phyloP scores from a whole-genome alignment of 1,284 basidiomycete species.

The Phellopilus nigrolimitatus region DNA sequence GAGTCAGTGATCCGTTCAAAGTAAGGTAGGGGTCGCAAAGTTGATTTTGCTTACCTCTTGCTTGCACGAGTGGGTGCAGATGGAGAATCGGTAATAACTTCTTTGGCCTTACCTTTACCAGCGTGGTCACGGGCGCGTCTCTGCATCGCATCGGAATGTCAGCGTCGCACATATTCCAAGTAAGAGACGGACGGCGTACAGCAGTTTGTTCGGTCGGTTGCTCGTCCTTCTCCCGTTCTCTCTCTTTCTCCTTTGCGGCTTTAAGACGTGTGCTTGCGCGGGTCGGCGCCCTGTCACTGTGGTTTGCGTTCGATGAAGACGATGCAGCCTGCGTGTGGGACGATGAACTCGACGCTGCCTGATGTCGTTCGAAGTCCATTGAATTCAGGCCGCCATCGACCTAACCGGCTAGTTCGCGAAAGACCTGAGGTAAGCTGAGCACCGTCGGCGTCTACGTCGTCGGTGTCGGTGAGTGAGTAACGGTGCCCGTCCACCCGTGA shows the following conservation, averaged over 20 bases:
- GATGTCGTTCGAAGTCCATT: constrained; percentile 74
- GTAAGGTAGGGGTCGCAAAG: constrained; percentile 9
- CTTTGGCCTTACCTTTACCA: constrained; percentile 62
- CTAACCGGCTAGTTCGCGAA: constrained; percentile 28
- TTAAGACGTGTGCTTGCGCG: constrained; percentile 73
- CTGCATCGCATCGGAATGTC: constrained; percentile 4
- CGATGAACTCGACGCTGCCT: constrained; percentile 50
- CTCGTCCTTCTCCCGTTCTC: constrained; percentile 52
- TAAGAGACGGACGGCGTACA: constrained; percentile 2
- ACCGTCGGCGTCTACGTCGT: constrained; percentile 14
- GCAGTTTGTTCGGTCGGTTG: constrained; percentile 24
- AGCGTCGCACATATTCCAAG: neutral
- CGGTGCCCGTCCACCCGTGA: neutral
- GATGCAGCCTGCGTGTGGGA: constrained; percentile 30
- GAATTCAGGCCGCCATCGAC: constrained; percentile 78
- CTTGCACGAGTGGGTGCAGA: constrained; percentile 21
- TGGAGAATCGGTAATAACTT: constrained; percentile 44
- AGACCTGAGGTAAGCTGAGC: neutral
- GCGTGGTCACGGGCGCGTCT: constrained; percentile 52
- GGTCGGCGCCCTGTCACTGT: constrained; percentile 39
- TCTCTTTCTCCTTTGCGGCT: constrained; percentile 41
- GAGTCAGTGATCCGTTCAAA: constrained; percentile 22
- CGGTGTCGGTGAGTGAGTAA: constrained; percentile 9
- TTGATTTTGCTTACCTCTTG: constrained; percentile 21
- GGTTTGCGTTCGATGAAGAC: constrained; percentile 31